These are phyloP conservation scores for Nicotiana rustica DNA, from an alignment of 305 asterid species.

Conservation along the genomic window DNA sequence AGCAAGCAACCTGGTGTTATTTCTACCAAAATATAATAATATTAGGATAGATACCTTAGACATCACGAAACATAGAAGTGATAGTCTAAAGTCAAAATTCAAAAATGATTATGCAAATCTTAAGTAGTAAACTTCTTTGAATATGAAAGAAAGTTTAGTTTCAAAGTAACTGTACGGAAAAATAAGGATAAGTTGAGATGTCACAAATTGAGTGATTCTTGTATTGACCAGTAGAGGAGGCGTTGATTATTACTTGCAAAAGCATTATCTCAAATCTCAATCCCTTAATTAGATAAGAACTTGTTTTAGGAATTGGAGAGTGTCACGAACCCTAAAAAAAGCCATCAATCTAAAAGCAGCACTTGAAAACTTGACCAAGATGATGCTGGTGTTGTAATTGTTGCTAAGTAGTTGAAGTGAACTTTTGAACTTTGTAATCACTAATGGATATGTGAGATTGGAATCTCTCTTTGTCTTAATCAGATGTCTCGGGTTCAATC, in stretches of 20 bases:
- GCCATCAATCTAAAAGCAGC: not conserved
- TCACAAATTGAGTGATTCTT: not conserved
- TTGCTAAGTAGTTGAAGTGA: not conserved
- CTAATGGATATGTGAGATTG: not conserved
- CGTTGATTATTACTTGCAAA: not conserved
- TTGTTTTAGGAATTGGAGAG: not conserved
- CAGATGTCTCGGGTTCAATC: not conserved
- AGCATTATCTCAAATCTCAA: conserved; percentile 21
- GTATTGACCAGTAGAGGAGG: conserved; percentile 1
- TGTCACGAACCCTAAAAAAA: not conserved
- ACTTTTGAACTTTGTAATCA: not conserved
- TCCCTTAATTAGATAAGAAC: not conserved
- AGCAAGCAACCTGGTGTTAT: too few relatives aligned
- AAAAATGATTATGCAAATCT: conserved; percentile 19
- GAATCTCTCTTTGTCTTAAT: not conserved
- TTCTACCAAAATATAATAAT: not conserved
- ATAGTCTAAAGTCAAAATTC: not conserved
- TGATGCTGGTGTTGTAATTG: not conserved
- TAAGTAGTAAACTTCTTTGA: not conserved
- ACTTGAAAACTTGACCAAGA: not conserved
- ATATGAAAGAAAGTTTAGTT: conserved; percentile 13
- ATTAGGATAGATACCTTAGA: conserved; percentile 13
- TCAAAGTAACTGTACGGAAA: conserved; percentile 7
- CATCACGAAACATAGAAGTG: conserved; percentile 4
- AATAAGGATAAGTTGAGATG: conserved; percentile 14